Base-by-base conservation (phyloP, 208 protist genomes). In the Herpetomonas tarakana region DNA sequence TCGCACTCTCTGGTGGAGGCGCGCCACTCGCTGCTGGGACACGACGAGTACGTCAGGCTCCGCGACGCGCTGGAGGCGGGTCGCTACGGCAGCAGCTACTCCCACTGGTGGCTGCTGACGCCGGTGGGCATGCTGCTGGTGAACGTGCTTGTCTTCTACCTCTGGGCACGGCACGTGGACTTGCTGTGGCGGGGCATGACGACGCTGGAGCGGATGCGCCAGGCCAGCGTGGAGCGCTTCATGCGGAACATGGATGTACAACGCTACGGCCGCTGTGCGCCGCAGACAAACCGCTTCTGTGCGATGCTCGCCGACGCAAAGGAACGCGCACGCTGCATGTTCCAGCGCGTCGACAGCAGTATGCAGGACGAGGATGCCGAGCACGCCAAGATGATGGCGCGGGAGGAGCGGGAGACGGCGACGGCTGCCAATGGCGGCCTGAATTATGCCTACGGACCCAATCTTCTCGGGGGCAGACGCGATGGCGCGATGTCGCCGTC, bases 161-260 rank as follows among this genome's bases (percentile, higher is more conserved):
- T 91, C 44, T 71, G 69, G 45, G 14, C 65, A 11, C 53, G 71
- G 6, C 84, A 91, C 60, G 55, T 75, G 2, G 71, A 68, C 24
- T 66, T 80, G 50, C 53, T 85, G 0, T 68, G 65, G 54, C 52
- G 54, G 3, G 80, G 84, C 0, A 52, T 76, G n/a, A 80, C 77
- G 18, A 91, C 84, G 28, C 71, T 87, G 26, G 76, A 74, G 14
- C 67, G 60, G 21, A 74, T 75, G 44, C 22, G 39, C 0, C 52
- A 73, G 9, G 39, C 52, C 0, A 45, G 61, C 3, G 50, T 65
- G 0, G 66, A 78, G 67, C 44, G 39, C 21, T 69, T 82, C 16
- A 44, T 82, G 19, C 38, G n/a, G 35, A 14, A 4, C 7, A 19
- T 11, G 19, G 11, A 19, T 6, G 46, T 51, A 19, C 46, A 27